Evolutionary conservation across 495 filamentous ascomycete genomes (phyloP).

Genomic region (Tuber microsphaerosporum): DNA sequence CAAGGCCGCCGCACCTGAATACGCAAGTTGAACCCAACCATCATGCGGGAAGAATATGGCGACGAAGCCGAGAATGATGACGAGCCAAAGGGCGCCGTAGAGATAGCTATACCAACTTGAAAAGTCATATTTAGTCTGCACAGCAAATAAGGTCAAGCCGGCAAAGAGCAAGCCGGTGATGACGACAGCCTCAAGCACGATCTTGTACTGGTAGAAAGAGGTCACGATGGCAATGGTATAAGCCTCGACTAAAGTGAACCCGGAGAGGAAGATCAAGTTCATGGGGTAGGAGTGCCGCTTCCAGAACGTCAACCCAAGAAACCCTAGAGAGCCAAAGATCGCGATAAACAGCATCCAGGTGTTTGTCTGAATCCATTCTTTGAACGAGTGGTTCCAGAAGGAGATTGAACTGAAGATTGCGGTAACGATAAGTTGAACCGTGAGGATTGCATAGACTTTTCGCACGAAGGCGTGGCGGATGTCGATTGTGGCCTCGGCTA

Average conservation of each 20-base stretch:
- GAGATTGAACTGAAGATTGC: constrained; percentile 70
- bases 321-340: constrained; percentile 43
- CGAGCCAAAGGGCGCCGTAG: constrained; percentile 78
- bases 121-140: constrained; percentile 98
- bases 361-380: constrained; percentile 76
- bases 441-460: constrained; percentile 81
- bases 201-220: constrained; percentile 69
- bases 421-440: constrained; percentile 81
- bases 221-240: constrained; percentile 89
- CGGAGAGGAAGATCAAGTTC: constrained; percentile 85
- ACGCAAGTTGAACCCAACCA: constrained; percentile 72
- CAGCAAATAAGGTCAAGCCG: constrained; percentile 85
- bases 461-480: constrained; percentile 97
- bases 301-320: constrained; percentile 74
- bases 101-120: constrained; percentile 93
- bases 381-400: constrained; percentile 76
- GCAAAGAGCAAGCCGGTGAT: constrained; percentile 91
- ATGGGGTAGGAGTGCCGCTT: constrained; percentile 94
- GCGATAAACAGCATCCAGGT: constrained; percentile 78
- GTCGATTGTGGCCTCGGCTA: constrained; percentile 85
- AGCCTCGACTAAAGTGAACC: constrained; percentile 86
- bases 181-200: constrained; percentile 84
- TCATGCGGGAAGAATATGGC: constrained; percentile 72
- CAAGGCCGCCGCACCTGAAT: constrained; percentile 69
- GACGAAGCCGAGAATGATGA: constrained; percentile 90